These are phyloP conservation scores for Kluyveromyces aestuarii DNA, from an alignment of 805 yeast species.

Conservation along the genomic window DNA sequence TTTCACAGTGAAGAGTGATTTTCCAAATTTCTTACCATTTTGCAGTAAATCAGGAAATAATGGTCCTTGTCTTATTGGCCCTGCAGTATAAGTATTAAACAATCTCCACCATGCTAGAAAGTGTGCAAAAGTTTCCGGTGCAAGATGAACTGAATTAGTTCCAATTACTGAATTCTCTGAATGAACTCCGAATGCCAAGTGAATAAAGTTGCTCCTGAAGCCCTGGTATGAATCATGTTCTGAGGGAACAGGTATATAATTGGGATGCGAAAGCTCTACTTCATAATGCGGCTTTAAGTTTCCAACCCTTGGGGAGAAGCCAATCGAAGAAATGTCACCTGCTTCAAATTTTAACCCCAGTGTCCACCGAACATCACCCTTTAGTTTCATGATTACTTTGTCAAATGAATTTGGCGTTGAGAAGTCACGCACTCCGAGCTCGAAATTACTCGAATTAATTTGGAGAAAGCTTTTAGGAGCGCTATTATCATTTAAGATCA, in stretches of 20 bases:
- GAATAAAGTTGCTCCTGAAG: conserved; percentile 56
- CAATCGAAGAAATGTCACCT: conserved; percentile 33
- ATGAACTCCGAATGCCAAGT: conserved; percentile 37
- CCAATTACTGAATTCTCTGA: conserved; percentile 29
- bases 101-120: conserved; percentile 77
- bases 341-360: conserved; percentile 68
- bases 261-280: conserved; percentile 51
- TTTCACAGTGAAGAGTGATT: conserved; percentile 62
- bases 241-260: conserved; percentile 30
- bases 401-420: conserved; percentile 23
- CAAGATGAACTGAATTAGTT: conserved; percentile 61
- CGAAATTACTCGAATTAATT: conserved; percentile 47
- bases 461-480: conserved; percentile 42
- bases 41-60: conserved; percentile 45
- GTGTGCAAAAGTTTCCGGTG: conserved; percentile 60
- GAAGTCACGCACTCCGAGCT: conserved; percentile 44
- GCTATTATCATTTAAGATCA: conserved; percentile 42
- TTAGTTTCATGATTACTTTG: conserved; percentile 51
- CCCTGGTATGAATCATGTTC: conserved; percentile 53
- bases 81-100: conserved; percentile 64
- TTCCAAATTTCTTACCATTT: conserved; percentile 51
- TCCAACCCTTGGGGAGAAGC: conserved; percentile 35
- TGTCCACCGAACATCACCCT: conserved; percentile 68
- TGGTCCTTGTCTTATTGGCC: conserved; percentile 68
- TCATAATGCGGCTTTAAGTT: conserved; percentile 56